Conservation (phyloP, 169 alveolate species). For the Plasmodium inui region DNA sequence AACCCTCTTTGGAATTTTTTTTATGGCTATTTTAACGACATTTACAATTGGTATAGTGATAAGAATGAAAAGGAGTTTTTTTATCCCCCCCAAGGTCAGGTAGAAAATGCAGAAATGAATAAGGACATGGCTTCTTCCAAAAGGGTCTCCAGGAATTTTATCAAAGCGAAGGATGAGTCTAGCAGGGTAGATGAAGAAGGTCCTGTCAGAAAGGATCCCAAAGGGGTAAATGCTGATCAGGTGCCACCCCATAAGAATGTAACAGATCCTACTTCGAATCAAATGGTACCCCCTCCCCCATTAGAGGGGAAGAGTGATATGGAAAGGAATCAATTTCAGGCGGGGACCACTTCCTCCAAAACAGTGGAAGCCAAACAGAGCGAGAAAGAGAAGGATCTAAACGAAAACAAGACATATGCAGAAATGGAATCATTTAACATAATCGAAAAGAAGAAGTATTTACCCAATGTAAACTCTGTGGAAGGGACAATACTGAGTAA, state of each 20-base stretch:
- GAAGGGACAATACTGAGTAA: slow-evolving; percentile 13
- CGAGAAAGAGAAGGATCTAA: not conserved
- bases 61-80: not conserved
- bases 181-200: not conserved
- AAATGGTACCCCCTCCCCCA: not conserved
- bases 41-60: slow-evolving; percentile 43
- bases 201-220: not conserved
- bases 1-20: slow-evolving; percentile 36
- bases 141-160: slow-evolving; percentile 14
- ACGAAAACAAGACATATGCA: not conserved
- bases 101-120: not conserved
- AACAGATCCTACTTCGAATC: not conserved
- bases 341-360: not conserved
- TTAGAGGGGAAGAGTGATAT: not conserved
- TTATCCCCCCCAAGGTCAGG: not conserved
- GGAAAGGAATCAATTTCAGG: not conserved
- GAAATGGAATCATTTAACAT: not conserved
- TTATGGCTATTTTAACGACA: slow-evolving; percentile 45
- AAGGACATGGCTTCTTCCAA: slow-evolving; percentile 14
- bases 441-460: not conserved
- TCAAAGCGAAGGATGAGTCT: not conserved
- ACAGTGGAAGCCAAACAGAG: not conserved
- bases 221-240: not conserved
- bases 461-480: not conserved
- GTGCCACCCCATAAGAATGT: not conserved